phyloP scores from a whole-genome alignment of 2,329 filamentous ascomycete species.

The Hypoxylon sp. region DNA sequence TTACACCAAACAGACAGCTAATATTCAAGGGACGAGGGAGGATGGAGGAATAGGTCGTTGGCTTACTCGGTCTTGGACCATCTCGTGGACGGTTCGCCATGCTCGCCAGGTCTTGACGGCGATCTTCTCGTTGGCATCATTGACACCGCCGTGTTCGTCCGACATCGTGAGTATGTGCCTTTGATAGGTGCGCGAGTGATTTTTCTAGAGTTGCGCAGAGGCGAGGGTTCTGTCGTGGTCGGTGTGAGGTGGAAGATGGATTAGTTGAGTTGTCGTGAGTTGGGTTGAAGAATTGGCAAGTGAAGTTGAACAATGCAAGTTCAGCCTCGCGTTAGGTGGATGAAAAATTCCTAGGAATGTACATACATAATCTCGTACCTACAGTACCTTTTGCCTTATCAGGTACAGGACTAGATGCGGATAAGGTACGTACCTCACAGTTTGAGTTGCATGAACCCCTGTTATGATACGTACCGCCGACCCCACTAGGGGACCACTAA shows the following conservation, averaged over 20 bases:
- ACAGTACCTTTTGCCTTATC: constrained; percentile 25
- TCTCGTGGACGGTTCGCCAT: constrained; percentile 93
- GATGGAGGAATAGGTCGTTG: constrained; percentile 39
- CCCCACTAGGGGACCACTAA: constrained; percentile 2
- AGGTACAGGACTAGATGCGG: constrained; percentile 41
- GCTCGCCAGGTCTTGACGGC: constrained; percentile 88
- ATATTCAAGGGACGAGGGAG: not conserved
- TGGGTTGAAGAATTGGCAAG: constrained; percentile 26
- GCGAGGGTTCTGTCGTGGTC: constrained; percentile 2
- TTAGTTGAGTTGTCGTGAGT: constrained; percentile 11
- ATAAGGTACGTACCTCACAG: constrained; percentile 33
- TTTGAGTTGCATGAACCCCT: constrained; percentile 14
- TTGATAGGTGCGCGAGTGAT: constrained; percentile 3
- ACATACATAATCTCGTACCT: constrained; percentile 33
- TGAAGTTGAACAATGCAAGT: constrained; percentile 32
- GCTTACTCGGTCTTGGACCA: constrained; percentile 90
- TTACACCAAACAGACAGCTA: not conserved
- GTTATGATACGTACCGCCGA: constrained; percentile 3
- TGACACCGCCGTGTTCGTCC: constrained; percentile 56
- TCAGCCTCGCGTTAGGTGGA: constrained; percentile 48
- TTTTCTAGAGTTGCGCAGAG: not conserved
- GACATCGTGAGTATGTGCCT: constrained; percentile 56
- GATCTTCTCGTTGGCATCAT: constrained; percentile 65
- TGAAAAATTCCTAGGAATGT: constrained; percentile 50
- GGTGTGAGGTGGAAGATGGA: constrained; percentile 4